Evolutionary conservation across 495 filamentous ascomycete genomes (phyloP).

Genomic region (Hypoxylon intermedium): DNA sequence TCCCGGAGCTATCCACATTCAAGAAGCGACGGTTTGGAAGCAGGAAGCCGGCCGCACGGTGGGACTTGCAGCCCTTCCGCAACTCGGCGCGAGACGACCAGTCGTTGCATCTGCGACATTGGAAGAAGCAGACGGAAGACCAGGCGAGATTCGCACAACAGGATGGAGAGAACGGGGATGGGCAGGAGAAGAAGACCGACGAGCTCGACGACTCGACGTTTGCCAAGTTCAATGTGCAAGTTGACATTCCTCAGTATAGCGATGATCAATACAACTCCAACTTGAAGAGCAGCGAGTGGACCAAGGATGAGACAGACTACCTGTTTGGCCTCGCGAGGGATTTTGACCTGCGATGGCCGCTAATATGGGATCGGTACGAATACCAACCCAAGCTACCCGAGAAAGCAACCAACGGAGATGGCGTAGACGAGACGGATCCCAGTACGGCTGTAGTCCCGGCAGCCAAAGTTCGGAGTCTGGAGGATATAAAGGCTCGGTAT

Average conservation of each 20-base stretch:
- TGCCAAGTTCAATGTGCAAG: slow-evolving; percentile 82
- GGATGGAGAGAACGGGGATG: slow-evolving; percentile 14
- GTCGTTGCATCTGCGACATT: slow-evolving; percentile 70
- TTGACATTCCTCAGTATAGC: slow-evolving; percentile 76
- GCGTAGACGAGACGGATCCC: slow-evolving; percentile 34
- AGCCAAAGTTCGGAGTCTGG: slow-evolving; percentile 68
- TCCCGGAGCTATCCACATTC: slow-evolving; percentile 53
- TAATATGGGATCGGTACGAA: slow-evolving; percentile 95
- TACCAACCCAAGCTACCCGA: slow-evolving; percentile 61
- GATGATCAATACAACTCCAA: slow-evolving; percentile 84
- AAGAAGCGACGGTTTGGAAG: slow-evolving; percentile 58
- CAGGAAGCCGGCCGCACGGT: slow-evolving; percentile 68
- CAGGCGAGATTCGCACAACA: slow-evolving; percentile 19
- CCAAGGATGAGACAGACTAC: slow-evolving; percentile 91
- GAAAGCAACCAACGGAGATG: slow-evolving; percentile 34
- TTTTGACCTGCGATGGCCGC: slow-evolving; percentile 84
- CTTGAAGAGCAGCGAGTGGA: slow-evolving; percentile 78
- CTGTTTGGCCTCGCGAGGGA: slow-evolving; percentile 74
- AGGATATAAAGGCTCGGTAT: slow-evolving; percentile 90
- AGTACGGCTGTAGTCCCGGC: slow-evolving; percentile 57
- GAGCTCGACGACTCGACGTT: slow-evolving; percentile 62
- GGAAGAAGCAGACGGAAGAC: slow-evolving; percentile 60
- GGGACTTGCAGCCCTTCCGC: slow-evolving; percentile 60
- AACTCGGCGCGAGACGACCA: slow-evolving; percentile 61
- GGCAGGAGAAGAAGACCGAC: slow-evolving; percentile 26